Conservation (phyloP, 1,284 basidiomycete species). For the Spongiforma sp. region DNA sequence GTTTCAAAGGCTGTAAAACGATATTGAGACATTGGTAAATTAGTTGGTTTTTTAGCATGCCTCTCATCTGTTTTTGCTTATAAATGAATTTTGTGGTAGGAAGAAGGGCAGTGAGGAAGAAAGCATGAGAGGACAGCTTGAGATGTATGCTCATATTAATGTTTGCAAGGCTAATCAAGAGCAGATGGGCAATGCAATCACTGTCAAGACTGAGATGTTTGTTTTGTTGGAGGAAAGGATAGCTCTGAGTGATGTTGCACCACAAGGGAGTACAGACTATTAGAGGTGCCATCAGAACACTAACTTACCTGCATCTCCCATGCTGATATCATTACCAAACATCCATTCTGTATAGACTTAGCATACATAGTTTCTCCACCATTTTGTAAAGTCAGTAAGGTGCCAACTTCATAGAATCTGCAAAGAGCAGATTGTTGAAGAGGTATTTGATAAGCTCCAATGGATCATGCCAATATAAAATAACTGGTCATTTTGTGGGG, state of each 20-base stretch:
- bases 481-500: neutral
- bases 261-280: neutral
- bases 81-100: neutral
- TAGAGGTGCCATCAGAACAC: neutral
- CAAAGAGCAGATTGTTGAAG: neutral
- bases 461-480: neutral
- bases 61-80: neutral
- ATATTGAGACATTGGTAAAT: neutral
- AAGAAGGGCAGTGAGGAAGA: neutral
- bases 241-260: neutral
- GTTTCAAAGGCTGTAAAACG: neutral
- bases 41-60: neutral
- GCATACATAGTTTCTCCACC: neutral
- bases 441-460: neutral
- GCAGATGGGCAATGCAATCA: neutral
- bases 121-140: neutral
- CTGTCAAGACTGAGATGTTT: neutral
- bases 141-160: neutral
- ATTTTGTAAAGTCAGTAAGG: neutral
- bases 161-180: neutral
- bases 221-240: neutral
- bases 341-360: neutral
- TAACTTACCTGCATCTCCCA: neutral
- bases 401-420: neutral
- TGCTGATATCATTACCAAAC: neutral